phyloP scores from a whole-genome alignment of 1,284 basidiomycete species.

The Phenoliferia sp. region DNA sequence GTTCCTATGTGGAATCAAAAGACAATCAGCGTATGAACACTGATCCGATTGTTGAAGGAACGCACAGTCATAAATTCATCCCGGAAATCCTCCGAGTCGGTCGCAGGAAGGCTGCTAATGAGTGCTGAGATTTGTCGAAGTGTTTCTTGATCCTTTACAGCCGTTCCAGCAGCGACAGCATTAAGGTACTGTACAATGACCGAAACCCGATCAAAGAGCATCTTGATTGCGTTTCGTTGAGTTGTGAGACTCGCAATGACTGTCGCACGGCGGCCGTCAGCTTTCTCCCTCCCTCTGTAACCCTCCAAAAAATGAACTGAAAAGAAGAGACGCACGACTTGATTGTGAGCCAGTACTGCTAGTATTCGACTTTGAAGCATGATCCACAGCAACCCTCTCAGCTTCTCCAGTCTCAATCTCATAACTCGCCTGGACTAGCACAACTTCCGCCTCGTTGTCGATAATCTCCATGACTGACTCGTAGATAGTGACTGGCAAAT shows the following conservation, averaged over 20 bases:
- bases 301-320: neutral
- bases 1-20: conserved; percentile 62
- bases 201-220: conserved; percentile 85
- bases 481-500: conserved; percentile 80
- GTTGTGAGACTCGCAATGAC: conserved; percentile 84
- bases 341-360: conserved; percentile 1
- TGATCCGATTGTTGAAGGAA: conserved; percentile 5
- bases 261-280: conserved; percentile 40
- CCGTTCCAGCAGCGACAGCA: conserved; percentile 62
- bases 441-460: conserved; percentile 51
- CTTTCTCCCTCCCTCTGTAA: no score
- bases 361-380: conserved; percentile 58
- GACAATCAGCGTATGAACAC: neutral
- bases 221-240: conserved; percentile 89
- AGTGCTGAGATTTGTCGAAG: conserved; percentile 80
- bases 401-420: conserved; percentile 96
- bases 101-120: conserved; percentile 72
- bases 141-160: conserved; percentile 66
- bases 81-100: conserved; percentile 69
- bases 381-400: conserved; percentile 95
- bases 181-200: conserved; percentile 76
- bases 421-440: conserved; percentile 46
- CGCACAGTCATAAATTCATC: conserved; percentile 78
- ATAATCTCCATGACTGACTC: conserved; percentile 79
- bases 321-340: conserved; percentile 6